Conservation (phyloP, 2,329 filamentous ascomycete species). For the Balansia obtecta region DNA sequence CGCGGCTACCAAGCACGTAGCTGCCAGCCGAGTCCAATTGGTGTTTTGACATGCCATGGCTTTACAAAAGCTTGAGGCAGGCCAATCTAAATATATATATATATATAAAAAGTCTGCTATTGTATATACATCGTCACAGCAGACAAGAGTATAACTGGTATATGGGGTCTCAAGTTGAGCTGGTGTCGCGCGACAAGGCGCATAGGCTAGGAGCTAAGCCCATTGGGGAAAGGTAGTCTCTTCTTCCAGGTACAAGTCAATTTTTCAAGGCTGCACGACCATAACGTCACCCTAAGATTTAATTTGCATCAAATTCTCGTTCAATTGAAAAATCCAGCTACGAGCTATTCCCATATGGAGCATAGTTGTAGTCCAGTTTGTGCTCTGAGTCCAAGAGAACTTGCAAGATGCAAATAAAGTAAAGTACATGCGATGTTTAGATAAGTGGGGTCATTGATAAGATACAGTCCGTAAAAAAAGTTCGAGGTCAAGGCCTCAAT, state of each 20-base stretch:
- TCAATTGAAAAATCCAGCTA: background rate
- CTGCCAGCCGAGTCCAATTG: slow-evolving; percentile 6
- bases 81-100: background rate
- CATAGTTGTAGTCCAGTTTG: background rate
- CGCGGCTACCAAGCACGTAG: slow-evolving; percentile 3
- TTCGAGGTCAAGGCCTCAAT: slow-evolving; percentile 1
- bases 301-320: background rate
- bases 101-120: background rate
- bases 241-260: background rate
- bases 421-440: background rate
- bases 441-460: slow-evolving; percentile 9
- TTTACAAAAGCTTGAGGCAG: background rate
- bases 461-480: slow-evolving; percentile 10
- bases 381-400: background rate
- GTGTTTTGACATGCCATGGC: slow-evolving; percentile 10
- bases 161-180: no score
- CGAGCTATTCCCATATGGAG: background rate
- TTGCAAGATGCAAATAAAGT: background rate
- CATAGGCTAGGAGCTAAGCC: background rate
- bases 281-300: no score
- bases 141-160: background rate
- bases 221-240: background rate
- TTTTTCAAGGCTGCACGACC: background rate
- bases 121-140: background rate
- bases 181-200: background rate